Evolutionary conservation across 108 stramenopile species (phyloP), one percentile per base, ranked within the genome.

Genomic region (Cyclotella cryptica): DNA sequence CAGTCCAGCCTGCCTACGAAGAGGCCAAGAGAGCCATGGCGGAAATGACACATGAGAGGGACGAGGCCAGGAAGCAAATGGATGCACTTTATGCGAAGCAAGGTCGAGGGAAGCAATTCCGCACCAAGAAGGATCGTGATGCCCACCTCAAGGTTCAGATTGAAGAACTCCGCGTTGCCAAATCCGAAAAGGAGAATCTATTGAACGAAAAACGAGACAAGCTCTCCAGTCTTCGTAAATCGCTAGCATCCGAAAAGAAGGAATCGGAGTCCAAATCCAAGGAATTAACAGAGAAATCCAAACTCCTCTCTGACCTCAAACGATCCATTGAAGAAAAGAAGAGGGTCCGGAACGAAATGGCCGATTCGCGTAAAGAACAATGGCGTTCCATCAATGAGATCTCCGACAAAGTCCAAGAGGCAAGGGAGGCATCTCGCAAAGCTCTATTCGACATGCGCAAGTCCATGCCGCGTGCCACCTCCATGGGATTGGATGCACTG

Each of bases 21-120:
- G 66, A 84, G n/a, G 90, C 89, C 30, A 70, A 83, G 52, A 63
- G 69, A 1, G 67, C 51, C 8, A 74, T 93, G 65, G 70, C 66
- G 19, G 58, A 81, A 26, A 72, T 94, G 86, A 78, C 74, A 17
- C 68, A 84, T 57, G 90, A 93, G 72, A 69, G 89, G 26, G 85
- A 90, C 27, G 84, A 93, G 55, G 87, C 83, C 13, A 26, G 71
- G 26, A 85, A 84, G 18, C 80, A 90, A 52, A 82, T 86, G 77
- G 93, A 97, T 65, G 91, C 81, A 13, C 86, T 98, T 27, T 95
- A 96, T 61, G 96, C 94, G 68, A 96, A 95, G 73, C 96, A 97
- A 74, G 96, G 97, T 24, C 89, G 99, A 21, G 93, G 93, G 2
- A 84, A 84, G 30, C 92, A 97, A 71, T 99, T 96, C 79, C 30